These are phyloP conservation scores for Solanum lycopersicoides DNA, from an alignment of 257 asterid genomes.

Conservation along the genomic window DNA sequence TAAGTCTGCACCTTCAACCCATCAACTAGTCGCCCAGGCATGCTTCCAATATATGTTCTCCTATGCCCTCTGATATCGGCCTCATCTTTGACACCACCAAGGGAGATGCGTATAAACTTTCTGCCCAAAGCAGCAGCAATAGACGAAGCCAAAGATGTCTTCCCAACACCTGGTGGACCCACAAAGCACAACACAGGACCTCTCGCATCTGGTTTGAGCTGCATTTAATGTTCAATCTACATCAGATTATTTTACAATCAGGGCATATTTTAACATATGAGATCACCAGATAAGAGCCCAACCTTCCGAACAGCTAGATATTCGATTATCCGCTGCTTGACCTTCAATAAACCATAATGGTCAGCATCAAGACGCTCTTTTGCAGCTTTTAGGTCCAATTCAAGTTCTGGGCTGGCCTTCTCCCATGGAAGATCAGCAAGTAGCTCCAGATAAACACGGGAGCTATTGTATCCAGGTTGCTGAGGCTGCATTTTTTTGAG, in stretches of 20 bases:
- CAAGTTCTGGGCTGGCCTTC: slow-evolving; percentile 74
- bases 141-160: slow-evolving; percentile 97
- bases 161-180: slow-evolving; percentile 99
- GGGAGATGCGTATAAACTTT: slow-evolving; percentile 91
- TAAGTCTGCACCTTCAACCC: slow-evolving; percentile 63
- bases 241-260: neutral
- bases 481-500: slow-evolving; percentile 99
- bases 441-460: slow-evolving; percentile 91
- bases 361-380: slow-evolving; percentile 83
- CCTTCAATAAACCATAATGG: slow-evolving; percentile 88
- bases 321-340: slow-evolving; percentile 96
- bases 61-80: slow-evolving; percentile 99
- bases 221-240: slow-evolving; percentile 16
- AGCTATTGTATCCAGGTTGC: slow-evolving; percentile 96
- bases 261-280: neutral
- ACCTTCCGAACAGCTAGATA: slow-evolving; percentile 99
- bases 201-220: slow-evolving; percentile 98
- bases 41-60: slow-evolving; percentile 95
- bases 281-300: slow-evolving; percentile 6
- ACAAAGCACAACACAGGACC: slow-evolving; percentile 98
- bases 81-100: slow-evolving; percentile 98
- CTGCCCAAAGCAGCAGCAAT: slow-evolving; percentile 95
- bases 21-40: slow-evolving; percentile 99
- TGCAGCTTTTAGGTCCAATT: slow-evolving; percentile 79
- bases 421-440: slow-evolving; percentile 98